A percentile compares a stretch with the other conserved stretches of the same genome.
Conservation (phyloP, 148 eudicot species). For the Rheum nobile region DNA sequence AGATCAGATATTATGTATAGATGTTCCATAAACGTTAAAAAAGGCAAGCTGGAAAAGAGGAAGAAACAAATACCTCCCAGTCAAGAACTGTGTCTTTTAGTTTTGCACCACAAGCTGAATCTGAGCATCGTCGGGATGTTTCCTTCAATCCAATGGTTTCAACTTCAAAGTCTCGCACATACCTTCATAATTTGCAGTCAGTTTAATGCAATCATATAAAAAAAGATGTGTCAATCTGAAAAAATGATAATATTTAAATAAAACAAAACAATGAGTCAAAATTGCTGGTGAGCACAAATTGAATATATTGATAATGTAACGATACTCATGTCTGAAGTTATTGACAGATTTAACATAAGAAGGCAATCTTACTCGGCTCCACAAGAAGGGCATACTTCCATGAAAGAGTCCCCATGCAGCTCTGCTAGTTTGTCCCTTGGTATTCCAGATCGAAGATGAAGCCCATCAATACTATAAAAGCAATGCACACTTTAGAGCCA, state of each 20-base stretch:
- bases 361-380: too few species aligned
- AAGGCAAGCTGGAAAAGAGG: neutral
- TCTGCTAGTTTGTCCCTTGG: too few species aligned
- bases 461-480: too few species aligned
- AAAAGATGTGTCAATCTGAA: too few species aligned
- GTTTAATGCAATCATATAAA: too few species aligned
- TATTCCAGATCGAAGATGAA: too few species aligned
- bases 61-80: conserved; percentile 66
- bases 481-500: too few species aligned
- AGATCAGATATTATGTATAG: neutral
- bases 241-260: neutral
- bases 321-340: too few species aligned
- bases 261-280: neutral
- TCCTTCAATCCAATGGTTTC: conserved; percentile 93
- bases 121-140: conserved; percentile 68
- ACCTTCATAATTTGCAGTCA: conserved; percentile 43
- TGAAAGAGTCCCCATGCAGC: too few species aligned
- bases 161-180: conserved; percentile 87
- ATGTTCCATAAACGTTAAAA: neutral
- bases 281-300: neutral
- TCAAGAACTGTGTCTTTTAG: conserved; percentile 89
- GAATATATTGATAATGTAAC: too few species aligned
- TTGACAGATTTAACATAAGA: too few species aligned
- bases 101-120: conserved; percentile 46
- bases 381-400: too few species aligned